These are phyloP conservation scores for Mortierella claussenii DNA, from an alignment of 192 early-diverging fungal species.

Conservation along the genomic window DNA sequence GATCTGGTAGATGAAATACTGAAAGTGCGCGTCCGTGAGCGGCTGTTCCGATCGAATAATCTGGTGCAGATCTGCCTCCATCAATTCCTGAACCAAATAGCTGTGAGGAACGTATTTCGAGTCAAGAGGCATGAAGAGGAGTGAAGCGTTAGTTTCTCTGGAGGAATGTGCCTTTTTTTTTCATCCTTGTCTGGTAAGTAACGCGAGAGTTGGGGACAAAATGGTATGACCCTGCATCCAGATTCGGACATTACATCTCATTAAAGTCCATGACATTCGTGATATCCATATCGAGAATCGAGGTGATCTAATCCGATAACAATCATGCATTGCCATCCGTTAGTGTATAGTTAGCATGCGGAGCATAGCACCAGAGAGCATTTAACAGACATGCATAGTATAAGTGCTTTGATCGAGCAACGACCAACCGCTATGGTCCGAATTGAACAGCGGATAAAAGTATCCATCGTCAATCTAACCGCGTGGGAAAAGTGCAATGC, in stretches of 20 bases:
- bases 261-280: constrained; percentile 88
- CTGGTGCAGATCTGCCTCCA: constrained; percentile 99
- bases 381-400: no score
- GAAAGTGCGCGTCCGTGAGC: constrained; percentile 95
- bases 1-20: constrained; percentile 99
- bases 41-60: constrained; percentile 94
- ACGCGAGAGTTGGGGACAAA: no score
- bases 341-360: not conserved
- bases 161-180: no score
- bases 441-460: no score
- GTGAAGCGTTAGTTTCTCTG: no score
- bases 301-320: constrained; percentile 72
- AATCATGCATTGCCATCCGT: not conserved
- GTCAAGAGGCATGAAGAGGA: not conserved
- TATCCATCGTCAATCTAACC: no score
- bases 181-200: no score
- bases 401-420: no score
- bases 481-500: no score
- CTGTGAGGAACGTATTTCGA: not conserved
- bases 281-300: constrained; percentile 91
- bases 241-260: constrained; percentile 74
- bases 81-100: constrained; percentile 96
- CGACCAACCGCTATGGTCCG: no score
- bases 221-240: not conserved
- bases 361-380: not conserved